phyloP scores from a whole-genome alignment of 2,329 filamentous ascomycete species.

The Venturia aucupariae region DNA sequence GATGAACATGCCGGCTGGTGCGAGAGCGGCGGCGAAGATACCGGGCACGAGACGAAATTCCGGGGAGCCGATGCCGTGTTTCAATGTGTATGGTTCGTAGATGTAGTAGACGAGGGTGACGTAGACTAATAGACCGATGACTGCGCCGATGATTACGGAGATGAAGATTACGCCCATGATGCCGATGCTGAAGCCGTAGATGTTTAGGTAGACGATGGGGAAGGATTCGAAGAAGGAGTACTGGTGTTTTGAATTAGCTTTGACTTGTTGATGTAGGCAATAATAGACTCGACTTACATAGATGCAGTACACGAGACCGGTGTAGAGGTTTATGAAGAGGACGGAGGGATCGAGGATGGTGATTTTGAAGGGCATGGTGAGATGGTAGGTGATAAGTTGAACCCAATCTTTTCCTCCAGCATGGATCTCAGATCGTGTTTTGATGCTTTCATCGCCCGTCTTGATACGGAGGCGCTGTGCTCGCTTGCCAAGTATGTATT shows the following conservation, averaged over 20 bases:
- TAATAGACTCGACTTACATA: neutral
- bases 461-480: conserved; percentile 11
- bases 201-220: conserved; percentile 14
- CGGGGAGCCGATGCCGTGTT: conserved; percentile 5
- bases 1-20: conserved; percentile 15
- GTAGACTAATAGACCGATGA: conserved; percentile 10
- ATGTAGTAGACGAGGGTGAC: conserved; percentile 2
- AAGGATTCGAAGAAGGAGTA: conserved; percentile 17
- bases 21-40: conserved; percentile 10
- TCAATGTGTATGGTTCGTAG: conserved; percentile 12
- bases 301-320: conserved; percentile 14
- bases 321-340: conserved; percentile 15
- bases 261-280: too few relatives aligned
- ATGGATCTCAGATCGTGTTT: conserved; percentile 9
- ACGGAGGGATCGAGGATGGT: conserved; percentile 14
- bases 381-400: conserved; percentile 9
- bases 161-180: conserved; percentile 15
- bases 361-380: conserved; percentile 14
- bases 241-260: neutral
- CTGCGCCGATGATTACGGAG: conserved; percentile 9
- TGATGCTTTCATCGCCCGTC: conserved; percentile 12
- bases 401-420: conserved; percentile 10
- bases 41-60: conserved; percentile 10
- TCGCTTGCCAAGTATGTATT: conserved; percentile 13
- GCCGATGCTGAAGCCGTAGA: conserved; percentile 14